A percentile compares a stretch with the other conserved stretches of the same genome.
Conservation (phyloP, 2,329 filamentous ascomycete genomes). For the Fusarium concolor region DNA sequence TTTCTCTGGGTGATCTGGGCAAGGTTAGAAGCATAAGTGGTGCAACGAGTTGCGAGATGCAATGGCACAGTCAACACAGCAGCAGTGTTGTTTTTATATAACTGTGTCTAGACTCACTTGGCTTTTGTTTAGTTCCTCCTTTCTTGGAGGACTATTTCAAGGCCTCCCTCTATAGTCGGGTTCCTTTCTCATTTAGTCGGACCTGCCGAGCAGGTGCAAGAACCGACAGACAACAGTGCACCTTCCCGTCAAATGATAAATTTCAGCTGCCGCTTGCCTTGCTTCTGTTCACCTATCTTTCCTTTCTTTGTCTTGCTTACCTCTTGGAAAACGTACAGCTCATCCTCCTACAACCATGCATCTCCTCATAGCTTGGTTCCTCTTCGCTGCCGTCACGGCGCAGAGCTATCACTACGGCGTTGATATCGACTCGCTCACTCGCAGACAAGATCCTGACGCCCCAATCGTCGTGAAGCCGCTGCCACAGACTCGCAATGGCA, state of each 20-base stretch:
- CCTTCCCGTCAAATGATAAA: not conserved
- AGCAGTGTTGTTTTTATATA: slow-evolving; percentile 7
- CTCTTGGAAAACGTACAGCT: not conserved
- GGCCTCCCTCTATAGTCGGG: too few species aligned
- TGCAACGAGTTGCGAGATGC: not conserved
- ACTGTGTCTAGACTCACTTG: not conserved
- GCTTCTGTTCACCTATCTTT: not conserved
- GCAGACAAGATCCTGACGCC: slow-evolving; percentile 53
- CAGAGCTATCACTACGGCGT: slow-evolving; percentile 64
- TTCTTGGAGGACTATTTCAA: not conserved
- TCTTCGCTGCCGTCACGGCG: slow-evolving; percentile 31
- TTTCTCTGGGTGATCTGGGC: not conserved
- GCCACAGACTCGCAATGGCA: slow-evolving; percentile 54
- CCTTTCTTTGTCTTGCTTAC: not conserved
- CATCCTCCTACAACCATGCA: slow-evolving; percentile 26
- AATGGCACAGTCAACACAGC: not conserved
- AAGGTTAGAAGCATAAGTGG: slow-evolving; percentile 1
- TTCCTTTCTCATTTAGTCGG: not conserved
- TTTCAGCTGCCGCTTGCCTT: not conserved
- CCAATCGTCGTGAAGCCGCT: slow-evolving; percentile 59
- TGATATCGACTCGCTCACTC: slow-evolving; percentile 54
- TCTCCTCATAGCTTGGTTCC: slow-evolving; percentile 11
- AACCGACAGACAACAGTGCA: not conserved
- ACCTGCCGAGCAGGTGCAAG: slow-evolving; percentile 15
- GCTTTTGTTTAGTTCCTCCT: not conserved